Base-by-base conservation (phyloP, 2,329 filamentous ascomycete species). In the Zelopaecilomyces penicillatus region DNA sequence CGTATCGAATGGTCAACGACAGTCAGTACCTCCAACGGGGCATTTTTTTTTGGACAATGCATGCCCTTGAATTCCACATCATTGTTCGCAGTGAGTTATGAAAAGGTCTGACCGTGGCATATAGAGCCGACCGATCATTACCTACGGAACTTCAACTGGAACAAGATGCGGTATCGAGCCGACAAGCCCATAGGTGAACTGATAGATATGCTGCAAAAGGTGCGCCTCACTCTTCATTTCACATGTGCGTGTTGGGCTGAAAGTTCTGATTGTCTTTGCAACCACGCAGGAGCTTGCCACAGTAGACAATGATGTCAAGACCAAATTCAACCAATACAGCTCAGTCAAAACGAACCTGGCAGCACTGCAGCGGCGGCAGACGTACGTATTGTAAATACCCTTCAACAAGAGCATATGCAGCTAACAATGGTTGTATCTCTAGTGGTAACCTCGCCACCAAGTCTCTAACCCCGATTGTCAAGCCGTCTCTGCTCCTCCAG, bases 71-170 rank as follows among this genome's bases (percentile, higher is more conserved):
- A 19, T 19, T 19, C 19, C 19, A 19, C 19, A 19, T 3, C 19
- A 19, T 19, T 19, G 19, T 19, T 19, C 19, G 19, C 19, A 19
- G 19, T 19, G 19, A 19, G 19, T 19, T 19, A 19, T 19, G 19
- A 30, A 12, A 27, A 19, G 33, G n/a, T 33, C 30, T 29, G 32
- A 44, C 57, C 65, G 53, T 49, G 46, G 32, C 63, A 19, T 19
- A 19, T 19, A 97, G 91, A 95, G 66, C 90, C 93, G n/a, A 89
- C 91, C 49, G 91, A 96, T 57, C 85, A 91, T 63, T 98, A 97
- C 63, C 72, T 98, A 38, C 80, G 83, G 60, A 83, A 78, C 44
- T 98, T 97, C 67, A 78, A 80, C 53, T 98, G 93, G 93, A 97
- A 97, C 71, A 96, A 93, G 67, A 87, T 95, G 67, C 93, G 95